Percentiles rank a stretch among this genome's conserved stretches.
phyloP scores from a whole-genome alignment of 1,139 yeast genomes.

The Candida mesenterica region DNA sequence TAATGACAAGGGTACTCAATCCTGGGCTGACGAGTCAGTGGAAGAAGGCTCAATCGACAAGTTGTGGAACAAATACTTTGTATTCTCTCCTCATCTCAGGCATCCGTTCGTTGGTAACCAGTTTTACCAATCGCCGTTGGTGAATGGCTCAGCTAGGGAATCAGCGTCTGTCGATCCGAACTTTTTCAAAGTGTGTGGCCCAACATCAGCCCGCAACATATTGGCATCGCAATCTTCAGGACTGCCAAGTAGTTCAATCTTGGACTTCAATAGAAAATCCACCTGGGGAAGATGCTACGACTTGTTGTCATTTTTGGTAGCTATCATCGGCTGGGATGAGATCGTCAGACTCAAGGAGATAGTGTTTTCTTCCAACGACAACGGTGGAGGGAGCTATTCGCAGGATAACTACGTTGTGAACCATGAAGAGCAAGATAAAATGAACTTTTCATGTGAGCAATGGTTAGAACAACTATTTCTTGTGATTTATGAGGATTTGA shows the following conservation, averaged over 20 bases:
- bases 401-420: constrained; percentile 20
- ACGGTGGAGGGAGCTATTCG: not conserved
- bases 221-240: constrained; percentile 38
- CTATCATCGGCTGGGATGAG: constrained; percentile 43
- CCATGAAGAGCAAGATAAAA: constrained; percentile 11
- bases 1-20: not conserved
- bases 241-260: constrained; percentile 24
- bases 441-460: constrained; percentile 23
- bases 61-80: constrained; percentile 34
- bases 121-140: constrained; percentile 39
- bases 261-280: constrained; percentile 35
- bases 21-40: not conserved
- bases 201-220: constrained; percentile 24
- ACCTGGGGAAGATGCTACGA: constrained; percentile 48
- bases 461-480: constrained; percentile 45
- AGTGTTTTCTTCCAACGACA: constrained; percentile 15
- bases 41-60: constrained; percentile 29
- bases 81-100: constrained; percentile 31
- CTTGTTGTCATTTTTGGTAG: constrained; percentile 36
- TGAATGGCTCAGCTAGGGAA: constrained; percentile 33
- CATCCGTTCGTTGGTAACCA: constrained; percentile 38
- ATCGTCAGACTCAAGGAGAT: constrained; percentile 24
- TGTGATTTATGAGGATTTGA: constrained; percentile 38
- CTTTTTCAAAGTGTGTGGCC: constrained; percentile 31
- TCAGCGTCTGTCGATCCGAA: constrained; percentile 37